Evolutionary conservation across 768 basidiomycete species (phyloP).

Genomic region (Russula sp.): DNA sequence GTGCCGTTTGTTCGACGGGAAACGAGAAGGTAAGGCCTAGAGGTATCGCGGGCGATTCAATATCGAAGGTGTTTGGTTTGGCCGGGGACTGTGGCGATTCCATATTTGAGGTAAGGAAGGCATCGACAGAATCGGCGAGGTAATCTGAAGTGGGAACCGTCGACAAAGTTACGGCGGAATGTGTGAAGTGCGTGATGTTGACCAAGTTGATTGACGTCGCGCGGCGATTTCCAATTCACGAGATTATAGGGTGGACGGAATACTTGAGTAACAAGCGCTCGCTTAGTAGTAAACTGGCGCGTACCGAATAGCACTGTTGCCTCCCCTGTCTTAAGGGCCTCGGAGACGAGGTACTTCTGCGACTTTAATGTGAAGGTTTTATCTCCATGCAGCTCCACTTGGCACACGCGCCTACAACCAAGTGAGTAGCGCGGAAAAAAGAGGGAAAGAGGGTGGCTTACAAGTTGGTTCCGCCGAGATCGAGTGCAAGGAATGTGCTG

Average conservation of each 20-base stretch:
- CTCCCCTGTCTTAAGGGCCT: slow-evolving; percentile 89
- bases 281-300: slow-evolving; percentile 17
- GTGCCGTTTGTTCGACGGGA: slow-evolving; percentile 94
- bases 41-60: slow-evolving; percentile 42
- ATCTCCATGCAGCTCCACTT: slow-evolving; percentile 87
- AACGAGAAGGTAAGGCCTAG: slow-evolving; percentile 97
- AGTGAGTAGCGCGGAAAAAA: slow-evolving; percentile 19
- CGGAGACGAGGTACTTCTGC: slow-evolving; percentile 96
- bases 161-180: not conserved
- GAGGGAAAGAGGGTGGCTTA: slow-evolving; percentile 40
- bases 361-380: slow-evolving; percentile 87
- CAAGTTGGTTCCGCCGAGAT: slow-evolving; percentile 98
- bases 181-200: not conserved
- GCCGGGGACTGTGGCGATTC: not conserved
- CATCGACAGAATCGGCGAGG: slow-evolving; percentile 93
- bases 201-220: not conserved
- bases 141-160: slow-evolving; percentile 60
- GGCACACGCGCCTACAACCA: slow-evolving; percentile 80
- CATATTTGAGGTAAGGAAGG: slow-evolving; percentile 74
- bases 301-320: slow-evolving; percentile 84
- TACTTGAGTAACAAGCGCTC: not conserved
- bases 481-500: slow-evolving; percentile 93
- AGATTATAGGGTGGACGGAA: not conserved
- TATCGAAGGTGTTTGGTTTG: slow-evolving; percentile 38
- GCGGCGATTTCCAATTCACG: not conserved